Evolutionary conservation across 2,329 filamentous ascomycete species (phyloP), one percentile per base, ranked within the genome.

Genomic region (Bertia moriformis): DNA sequence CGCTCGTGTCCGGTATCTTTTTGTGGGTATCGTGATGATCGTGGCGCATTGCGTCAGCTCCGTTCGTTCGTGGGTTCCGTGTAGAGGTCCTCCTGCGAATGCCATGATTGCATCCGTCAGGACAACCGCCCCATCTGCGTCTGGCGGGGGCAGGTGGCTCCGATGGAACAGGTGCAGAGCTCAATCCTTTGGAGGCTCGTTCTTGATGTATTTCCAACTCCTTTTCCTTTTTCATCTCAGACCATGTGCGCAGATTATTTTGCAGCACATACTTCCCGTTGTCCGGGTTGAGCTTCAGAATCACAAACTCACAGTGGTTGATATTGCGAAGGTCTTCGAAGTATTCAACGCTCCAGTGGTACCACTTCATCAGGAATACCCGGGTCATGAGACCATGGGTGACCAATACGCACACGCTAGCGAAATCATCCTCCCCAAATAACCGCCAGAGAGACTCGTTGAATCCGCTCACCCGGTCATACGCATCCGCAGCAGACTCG

Each of bases 401-500:
- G 63, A 69, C 69, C 10, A 95, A 65, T 2, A 98, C 83, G 51
- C 87, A 93, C 38, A 98, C 89, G 53, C 83, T 93, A 30, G 91
- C 83, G 59, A 93, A 96, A 61, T 93, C 85, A 39, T 88, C 76
- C 46, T 96, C 89, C 39, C 83, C 82, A 61, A 96, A 96, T 48
- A 89, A 81, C 45, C 91, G 73, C 89, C 91, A 98, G 43, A 98
- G 58, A 49, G 83, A 91, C 67, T 96, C 91, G 58, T 96, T 96
- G 69, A 98, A 98, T 40, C 89, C 89, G 48, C 83, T 89, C 37
- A 96, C 71, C 33, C 91, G 79, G 55, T 98, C 91, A 56, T 98
- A 98, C 12, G 91, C 91, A 62, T 98, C 91, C 14, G 91, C 91
- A 1, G 91, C 91, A 49, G 81, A 88, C 67, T 98, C 91, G 42